These are phyloP conservation scores for Pharnaceum exiguum DNA, from an alignment of 148 eudicot species.

Conservation along the genomic window DNA sequence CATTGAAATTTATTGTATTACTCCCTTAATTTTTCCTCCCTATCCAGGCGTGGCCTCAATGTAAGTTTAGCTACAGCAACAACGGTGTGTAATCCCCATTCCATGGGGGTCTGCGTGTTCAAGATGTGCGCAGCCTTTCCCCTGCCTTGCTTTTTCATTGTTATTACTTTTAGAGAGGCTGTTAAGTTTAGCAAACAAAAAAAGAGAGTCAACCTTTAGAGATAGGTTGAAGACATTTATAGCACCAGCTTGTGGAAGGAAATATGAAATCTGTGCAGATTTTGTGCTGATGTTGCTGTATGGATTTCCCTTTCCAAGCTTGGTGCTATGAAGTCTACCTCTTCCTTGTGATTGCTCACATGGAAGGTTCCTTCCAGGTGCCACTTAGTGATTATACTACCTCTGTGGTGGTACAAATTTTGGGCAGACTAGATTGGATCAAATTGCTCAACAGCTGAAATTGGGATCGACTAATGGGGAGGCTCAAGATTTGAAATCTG, in stretches of 20 bases:
- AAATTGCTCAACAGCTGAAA: slow-evolving; percentile 64
- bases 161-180: too few relatives aligned
- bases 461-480: slow-evolving; percentile 37
- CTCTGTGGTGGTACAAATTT: slow-evolving; percentile 67
- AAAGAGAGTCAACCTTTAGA: slow-evolving; percentile 6
- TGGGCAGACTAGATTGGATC: slow-evolving; percentile 92
- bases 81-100: too few relatives aligned
- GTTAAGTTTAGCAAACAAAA: neutral
- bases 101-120: too few relatives aligned
- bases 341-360: slow-evolving; percentile 56
- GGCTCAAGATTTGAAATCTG: slow-evolving; percentile 25
- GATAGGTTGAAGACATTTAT: slow-evolving; percentile 25
- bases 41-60: too few relatives aligned
- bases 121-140: too few relatives aligned
- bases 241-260: slow-evolving; percentile 18
- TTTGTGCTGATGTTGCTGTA: slow-evolving; percentile 14
- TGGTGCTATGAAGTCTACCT: slow-evolving; percentile 39
- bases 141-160: too few relatives aligned
- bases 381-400: slow-evolving; percentile 57
- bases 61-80: too few relatives aligned
- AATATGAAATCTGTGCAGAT: too few relatives aligned
- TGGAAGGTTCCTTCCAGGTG: slow-evolving; percentile 53
- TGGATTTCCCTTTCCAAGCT: slow-evolving; percentile 19
- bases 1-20: too few relatives aligned
- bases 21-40: too few relatives aligned